Evolutionary conservation across 2,329 filamentous ascomycete genomes (phyloP).

Genomic region (Aspergillus luchuensis): DNA sequence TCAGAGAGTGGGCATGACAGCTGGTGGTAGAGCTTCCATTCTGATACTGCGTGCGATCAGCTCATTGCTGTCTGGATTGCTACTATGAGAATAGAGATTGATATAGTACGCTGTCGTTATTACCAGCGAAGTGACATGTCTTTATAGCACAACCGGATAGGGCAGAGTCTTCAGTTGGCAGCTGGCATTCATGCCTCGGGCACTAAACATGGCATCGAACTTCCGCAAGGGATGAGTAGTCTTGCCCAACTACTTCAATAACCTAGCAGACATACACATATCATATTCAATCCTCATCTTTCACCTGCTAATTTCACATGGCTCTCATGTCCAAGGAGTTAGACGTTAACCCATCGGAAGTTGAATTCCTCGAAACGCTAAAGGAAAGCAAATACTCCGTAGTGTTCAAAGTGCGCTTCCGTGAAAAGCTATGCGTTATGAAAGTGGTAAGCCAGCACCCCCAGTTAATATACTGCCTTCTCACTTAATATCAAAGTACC

Average conservation of each 20-base stretch:
- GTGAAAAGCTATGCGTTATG: not conserved
- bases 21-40: too few species aligned
- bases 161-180: too few species aligned
- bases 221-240: too few species aligned
- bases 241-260: not conserved
- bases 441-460: not conserved
- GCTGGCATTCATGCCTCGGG: too few species aligned
- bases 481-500: conserved; percentile 13
- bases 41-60: too few species aligned
- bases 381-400: not conserved
- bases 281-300: not conserved
- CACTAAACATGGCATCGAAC: too few species aligned
- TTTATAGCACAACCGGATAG: too few species aligned
- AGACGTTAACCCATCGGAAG: not conserved
- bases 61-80: too few species aligned
- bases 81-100: too few species aligned
- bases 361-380: not conserved
- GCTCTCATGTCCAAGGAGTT: not conserved
- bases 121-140: too few species aligned
- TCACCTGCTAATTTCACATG: not conserved
- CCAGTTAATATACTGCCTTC: not conserved
- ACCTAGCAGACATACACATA: not conserved
- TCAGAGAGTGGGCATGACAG: too few species aligned
- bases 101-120: too few species aligned
- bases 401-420: not conserved